A percentile compares a stretch with the other conserved stretches of the same genome.
phyloP scores from a whole-genome alignment of 148 eudicot genomes.

The Fallopia convolvulus region DNA sequence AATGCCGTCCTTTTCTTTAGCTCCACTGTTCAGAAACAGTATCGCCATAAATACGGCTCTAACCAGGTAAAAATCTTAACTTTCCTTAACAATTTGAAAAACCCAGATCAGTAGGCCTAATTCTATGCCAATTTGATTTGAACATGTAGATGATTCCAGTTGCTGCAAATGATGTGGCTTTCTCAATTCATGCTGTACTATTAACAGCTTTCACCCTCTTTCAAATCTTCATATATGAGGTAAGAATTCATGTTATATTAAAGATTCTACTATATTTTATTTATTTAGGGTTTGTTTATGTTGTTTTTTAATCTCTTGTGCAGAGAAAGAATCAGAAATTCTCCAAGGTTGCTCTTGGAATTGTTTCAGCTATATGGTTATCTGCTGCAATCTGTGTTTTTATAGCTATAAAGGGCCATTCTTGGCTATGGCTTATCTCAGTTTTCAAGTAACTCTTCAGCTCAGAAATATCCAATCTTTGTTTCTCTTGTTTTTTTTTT shows the following conservation, averaged over 20 bases:
- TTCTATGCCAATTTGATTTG: neutral
- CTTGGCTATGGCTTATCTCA: conserved; percentile 76
- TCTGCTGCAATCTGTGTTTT: conserved; percentile 54
- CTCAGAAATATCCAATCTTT: neutral
- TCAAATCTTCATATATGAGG: conserved; percentile 82
- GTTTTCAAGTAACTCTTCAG: conserved; percentile 59
- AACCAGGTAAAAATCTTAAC: conserved; percentile 36
- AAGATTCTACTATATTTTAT: too few species aligned
- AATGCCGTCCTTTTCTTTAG: conserved; percentile 77
- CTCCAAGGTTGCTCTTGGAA: conserved; percentile 49
- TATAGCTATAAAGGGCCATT: conserved; percentile 47
- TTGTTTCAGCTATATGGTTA: conserved; percentile 53
- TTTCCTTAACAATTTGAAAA: neutral
- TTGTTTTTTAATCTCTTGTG: neutral
- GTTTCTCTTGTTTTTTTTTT: neutral
- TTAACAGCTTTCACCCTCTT: conserved; percentile 72
- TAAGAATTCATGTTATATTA: conserved; percentile 13
- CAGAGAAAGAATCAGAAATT: conserved; percentile 78
- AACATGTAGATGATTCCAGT: conserved; percentile 81
- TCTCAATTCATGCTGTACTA: conserved; percentile 77
- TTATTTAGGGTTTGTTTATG: too few species aligned
- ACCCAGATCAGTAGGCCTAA: neutral
- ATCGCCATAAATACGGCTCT: conserved; percentile 56
- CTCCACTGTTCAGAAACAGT: conserved; percentile 58
- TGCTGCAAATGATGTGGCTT: conserved; percentile 90